These are phyloP conservation scores for Trichothecium sympodiale DNA, from an alignment of 2,329 filamentous ascomycete species.

Conservation along the genomic window DNA sequence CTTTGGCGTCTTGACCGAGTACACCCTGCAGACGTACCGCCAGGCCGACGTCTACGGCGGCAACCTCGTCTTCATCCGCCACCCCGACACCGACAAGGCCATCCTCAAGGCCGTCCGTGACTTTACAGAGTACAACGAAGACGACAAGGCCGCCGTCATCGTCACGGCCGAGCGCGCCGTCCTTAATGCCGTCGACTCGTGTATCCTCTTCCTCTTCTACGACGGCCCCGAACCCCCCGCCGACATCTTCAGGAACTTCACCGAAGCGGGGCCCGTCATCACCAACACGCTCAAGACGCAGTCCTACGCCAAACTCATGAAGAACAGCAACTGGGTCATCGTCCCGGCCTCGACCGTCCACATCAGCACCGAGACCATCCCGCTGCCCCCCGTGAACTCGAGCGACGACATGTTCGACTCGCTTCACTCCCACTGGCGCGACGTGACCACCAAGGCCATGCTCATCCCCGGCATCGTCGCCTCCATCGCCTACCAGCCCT, in stretches of 20 bases:
- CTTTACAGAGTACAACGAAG: conserved; percentile 46
- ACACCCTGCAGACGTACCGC: conserved; percentile 28
- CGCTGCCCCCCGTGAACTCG: conserved; percentile 16
- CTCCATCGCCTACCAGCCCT: conserved; percentile 25
- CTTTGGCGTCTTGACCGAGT: conserved; percentile 37
- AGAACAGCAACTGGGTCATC: conserved; percentile 14
- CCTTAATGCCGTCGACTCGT: conserved; percentile 32
- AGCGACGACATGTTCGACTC: conserved; percentile 17
- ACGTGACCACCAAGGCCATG: conserved; percentile 4
- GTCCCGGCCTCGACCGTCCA: no score
- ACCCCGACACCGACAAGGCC: conserved; percentile 14
- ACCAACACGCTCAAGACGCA: conserved; percentile 38
- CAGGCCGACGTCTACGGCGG: conserved; percentile 32
- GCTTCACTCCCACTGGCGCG: conserved; percentile 20
- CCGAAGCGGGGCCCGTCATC: conserved; percentile 16
- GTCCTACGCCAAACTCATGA: conserved; percentile 32
- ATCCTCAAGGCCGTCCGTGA: conserved; percentile 38
- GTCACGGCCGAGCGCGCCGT: conserved; percentile 32
- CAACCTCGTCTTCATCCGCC: conserved; percentile 24
- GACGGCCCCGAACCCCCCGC: conserved; percentile 42
- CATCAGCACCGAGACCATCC: conserved; percentile 26
- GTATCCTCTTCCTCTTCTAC: conserved; percentile 53
- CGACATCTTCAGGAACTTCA: conserved; percentile 41
- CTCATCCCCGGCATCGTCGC: conserved; percentile 12
- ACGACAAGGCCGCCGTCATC: conserved; percentile 50